Percentiles rank a stretch among this genome's conserved stretches.
Conservation (phyloP, 225 moss, liverwort and hornwort genomes). For the Polytrichum formosum region DNA sequence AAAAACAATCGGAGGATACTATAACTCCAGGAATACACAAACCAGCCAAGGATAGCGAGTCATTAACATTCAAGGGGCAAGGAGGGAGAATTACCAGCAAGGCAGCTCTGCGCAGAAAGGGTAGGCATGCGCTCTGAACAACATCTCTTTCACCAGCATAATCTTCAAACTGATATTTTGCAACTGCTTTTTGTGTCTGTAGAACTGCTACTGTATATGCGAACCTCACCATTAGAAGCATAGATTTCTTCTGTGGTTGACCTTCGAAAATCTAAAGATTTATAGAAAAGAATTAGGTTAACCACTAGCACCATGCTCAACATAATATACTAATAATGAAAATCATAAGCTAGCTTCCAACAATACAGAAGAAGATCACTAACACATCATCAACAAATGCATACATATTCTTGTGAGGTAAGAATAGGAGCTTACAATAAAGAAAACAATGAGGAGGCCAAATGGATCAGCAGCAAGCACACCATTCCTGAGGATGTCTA, state of each 20-base stretch:
- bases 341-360: too few relatives aligned
- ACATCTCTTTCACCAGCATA: constrained; percentile 17
- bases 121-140: constrained; percentile 69
- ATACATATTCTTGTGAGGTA: too few relatives aligned
- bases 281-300: too few relatives aligned
- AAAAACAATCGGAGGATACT: too few relatives aligned
- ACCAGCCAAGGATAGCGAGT: too few relatives aligned
- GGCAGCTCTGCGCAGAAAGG: constrained; percentile 84
- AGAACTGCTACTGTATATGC: constrained; percentile 74
- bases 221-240: constrained; percentile 71
- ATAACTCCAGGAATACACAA: too few relatives aligned
- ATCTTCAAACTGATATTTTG: constrained; percentile 26
- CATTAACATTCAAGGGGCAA: too few relatives aligned
- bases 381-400: too few relatives aligned
- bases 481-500: constrained; percentile 32
- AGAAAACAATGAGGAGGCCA: constrained; percentile 65
- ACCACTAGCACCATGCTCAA: too few relatives aligned
- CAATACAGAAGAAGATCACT: too few relatives aligned
- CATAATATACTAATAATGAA: too few relatives aligned
- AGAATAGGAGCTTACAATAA: constrained; percentile 52
- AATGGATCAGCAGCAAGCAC: constrained; percentile 76
- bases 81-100: constrained; percentile 56
- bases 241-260: constrained; percentile 30
- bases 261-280: constrained; percentile 43
- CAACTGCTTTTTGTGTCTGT: constrained; percentile 61